Evolutionary conservation across 768 basidiomycete species (phyloP).

Genomic region (Trametes cingulata): DNA sequence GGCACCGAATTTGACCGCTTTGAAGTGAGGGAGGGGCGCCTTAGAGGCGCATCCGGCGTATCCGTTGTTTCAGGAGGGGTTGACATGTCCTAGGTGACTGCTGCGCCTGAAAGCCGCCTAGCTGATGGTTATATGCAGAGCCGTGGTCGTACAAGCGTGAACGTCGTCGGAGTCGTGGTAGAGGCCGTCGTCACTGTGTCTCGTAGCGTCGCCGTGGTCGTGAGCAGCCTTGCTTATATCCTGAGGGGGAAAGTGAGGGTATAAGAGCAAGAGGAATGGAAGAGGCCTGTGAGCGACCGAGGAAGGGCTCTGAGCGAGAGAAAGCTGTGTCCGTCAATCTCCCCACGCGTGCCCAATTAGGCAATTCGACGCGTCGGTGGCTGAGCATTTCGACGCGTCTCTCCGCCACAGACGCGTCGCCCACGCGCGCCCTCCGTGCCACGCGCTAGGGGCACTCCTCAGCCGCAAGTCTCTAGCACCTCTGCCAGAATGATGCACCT

Average conservation of each 20-base stretch:
- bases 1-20: slow-evolving; percentile 20
- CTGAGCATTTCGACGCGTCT: background rate
- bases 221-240: background rate
- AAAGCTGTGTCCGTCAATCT: slow-evolving; percentile 1
- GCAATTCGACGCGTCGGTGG: slow-evolving; percentile 13
- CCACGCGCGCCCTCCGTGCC: no score
- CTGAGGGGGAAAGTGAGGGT: background rate
- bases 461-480: no score
- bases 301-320: background rate
- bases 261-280: background rate
- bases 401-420: slow-evolving; percentile 10
- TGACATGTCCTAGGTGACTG: background rate
- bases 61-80: background rate
- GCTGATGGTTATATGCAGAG: no score
- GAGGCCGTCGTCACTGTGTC: no score
- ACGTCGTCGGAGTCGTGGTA: background rate
- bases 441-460: no score
- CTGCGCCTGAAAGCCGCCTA: no score
- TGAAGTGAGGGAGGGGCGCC: background rate
- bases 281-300: background rate
- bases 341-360: slow-evolving; percentile 15
- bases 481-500: no score
- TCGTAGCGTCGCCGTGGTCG: no score
- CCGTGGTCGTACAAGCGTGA: background rate
- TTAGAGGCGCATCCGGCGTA: background rate